Percentiles rank a stretch among this genome's conserved stretches.
phyloP scores from a whole-genome alignment of 2,329 filamentous ascomycete species.

The Grosmannia serpens region DNA sequence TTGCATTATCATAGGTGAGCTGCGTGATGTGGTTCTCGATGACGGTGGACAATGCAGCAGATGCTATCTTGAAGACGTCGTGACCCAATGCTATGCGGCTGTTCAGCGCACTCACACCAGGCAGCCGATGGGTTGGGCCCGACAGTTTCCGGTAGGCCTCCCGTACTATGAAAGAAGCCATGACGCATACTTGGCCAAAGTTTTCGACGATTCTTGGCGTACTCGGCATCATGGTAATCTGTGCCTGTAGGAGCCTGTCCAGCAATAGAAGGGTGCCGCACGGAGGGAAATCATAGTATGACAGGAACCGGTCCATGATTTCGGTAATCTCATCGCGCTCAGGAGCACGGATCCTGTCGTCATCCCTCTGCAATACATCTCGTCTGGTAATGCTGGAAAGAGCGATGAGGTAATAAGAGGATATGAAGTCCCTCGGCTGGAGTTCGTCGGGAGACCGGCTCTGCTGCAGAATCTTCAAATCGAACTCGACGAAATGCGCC shows the following conservation, averaged over 20 bases:
- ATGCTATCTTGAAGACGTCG: constrained; percentile 30
- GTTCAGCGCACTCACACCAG: constrained; percentile 3
- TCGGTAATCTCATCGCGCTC: constrained; percentile 20
- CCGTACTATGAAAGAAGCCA: constrained; percentile 22
- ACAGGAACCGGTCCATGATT: constrained; percentile 33
- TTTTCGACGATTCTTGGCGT: constrained; percentile 36
- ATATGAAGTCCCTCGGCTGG: constrained; percentile 28
- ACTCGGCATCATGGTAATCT: constrained; percentile 28
- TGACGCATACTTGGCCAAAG: constrained; percentile 25
- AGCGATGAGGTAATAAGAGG: constrained; percentile 32
- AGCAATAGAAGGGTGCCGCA: constrained; percentile 33
- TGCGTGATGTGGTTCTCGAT: constrained; percentile 46
- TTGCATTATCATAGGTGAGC: constrained; percentile 33
- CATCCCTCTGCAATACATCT: constrained; percentile 5
- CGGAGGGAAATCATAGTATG: constrained; percentile 15
- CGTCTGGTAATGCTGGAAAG: constrained; percentile 25
- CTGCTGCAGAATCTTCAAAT: constrained; percentile 25
- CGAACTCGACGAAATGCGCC: constrained; percentile 39
- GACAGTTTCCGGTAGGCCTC: constrained; percentile 17
- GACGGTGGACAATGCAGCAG: constrained; percentile 29
- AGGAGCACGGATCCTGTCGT: constrained; percentile 18
- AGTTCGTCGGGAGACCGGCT: constrained; percentile 16
- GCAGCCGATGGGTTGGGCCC: constrained; percentile 1
- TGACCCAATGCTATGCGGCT: constrained; percentile 17
- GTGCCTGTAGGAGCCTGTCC: constrained; percentile 27